Base-by-base conservation (phyloP, 139 green algal species). In the Volvox africanus region DNA sequence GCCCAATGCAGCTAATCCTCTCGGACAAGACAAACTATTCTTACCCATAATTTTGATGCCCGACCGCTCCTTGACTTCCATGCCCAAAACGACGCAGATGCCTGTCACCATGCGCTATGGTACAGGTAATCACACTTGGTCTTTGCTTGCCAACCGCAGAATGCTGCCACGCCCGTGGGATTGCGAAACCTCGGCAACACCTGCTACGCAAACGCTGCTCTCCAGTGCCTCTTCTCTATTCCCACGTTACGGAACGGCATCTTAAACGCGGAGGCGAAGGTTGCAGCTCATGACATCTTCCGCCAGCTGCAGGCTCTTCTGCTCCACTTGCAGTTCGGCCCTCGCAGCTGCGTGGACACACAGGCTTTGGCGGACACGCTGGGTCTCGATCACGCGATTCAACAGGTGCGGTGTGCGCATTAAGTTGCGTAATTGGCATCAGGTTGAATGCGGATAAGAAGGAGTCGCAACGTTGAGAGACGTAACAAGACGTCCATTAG, bases 141-240 rank as follows among this genome's bases (percentile, higher is more conserved):
- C 9, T 14, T 9, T 55, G 44, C 44, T 55, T 55, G 44, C 44
- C 44, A 55, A 55, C 44, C 44, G 21, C 93, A 96, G 90, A 81
- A 91, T 11, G 26, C 61, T 17, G n/a, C 75, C 68, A 19, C 50
- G 24, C 97, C 96, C 0, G 93, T 92, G 22, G 97, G 97, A 0
- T 91, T 99, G 68, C 91, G 90, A 80, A 99, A 99, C 93, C 93
- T 98, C 20, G 97, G 97, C 71, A 97, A 97, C 93, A 98, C 97
- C 11, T 99, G 97, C 95, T 99, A 99, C 90, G 95, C 97, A 17
- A 98, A 98, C 91, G 94, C 89, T 20, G 96, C 96, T 35, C 93
- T 99, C 77, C 97, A 99, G 93, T 97, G 96, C 90, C 93, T 99
- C 36, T 97, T 96, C 91, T 92, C 94, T 62, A 95, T 95, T 20